These are phyloP conservation scores for Lumnitzera littorea DNA, from an alignment of 345 rosid species.

Conservation along the genomic window DNA sequence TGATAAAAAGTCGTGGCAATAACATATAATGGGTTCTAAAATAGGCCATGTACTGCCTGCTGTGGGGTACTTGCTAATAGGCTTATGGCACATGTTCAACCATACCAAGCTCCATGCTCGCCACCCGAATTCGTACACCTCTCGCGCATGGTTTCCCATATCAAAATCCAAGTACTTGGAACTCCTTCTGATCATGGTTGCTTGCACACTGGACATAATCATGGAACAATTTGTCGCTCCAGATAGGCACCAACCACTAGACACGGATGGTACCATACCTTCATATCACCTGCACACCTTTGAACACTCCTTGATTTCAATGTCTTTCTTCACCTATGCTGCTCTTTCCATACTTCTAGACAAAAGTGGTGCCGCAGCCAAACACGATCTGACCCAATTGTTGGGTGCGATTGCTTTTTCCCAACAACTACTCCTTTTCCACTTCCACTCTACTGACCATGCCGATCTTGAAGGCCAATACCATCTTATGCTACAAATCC, in stretches of 20 bases:
- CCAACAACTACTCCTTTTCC: conserved; percentile 59
- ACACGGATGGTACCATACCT: conserved; percentile 21
- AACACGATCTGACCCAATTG: not conserved
- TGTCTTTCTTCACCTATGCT: conserved; percentile 21
- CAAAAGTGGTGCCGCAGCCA: not conserved
- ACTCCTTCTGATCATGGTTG: conserved; percentile 20
- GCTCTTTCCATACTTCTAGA: conserved; percentile 17
- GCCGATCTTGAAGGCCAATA: conserved; percentile 70
- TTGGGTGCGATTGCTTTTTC: conserved; percentile 33
- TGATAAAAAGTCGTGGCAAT: too few relatives aligned
- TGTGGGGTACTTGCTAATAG: conserved; percentile 13
- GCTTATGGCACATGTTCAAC: conserved; percentile 31
- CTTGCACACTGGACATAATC: conserved; percentile 10
- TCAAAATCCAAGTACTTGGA: conserved; percentile 14
- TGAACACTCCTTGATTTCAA: conserved; percentile 24
- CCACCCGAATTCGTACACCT: conserved; percentile 13
- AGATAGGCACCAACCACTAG: conserved; percentile 18
- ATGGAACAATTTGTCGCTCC: conserved; percentile 29
- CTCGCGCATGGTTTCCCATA: conserved; percentile 21
- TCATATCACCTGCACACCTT: conserved; percentile 24
- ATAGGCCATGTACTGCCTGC: conserved; percentile 31
- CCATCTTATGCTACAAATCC: conserved; percentile 55
- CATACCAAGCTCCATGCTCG: conserved; percentile 20
- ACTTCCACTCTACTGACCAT: conserved; percentile 65
- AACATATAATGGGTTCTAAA: too few relatives aligned